Conservation (phyloP, 345 rosid species). For the Barbarea vulgaris region DNA sequence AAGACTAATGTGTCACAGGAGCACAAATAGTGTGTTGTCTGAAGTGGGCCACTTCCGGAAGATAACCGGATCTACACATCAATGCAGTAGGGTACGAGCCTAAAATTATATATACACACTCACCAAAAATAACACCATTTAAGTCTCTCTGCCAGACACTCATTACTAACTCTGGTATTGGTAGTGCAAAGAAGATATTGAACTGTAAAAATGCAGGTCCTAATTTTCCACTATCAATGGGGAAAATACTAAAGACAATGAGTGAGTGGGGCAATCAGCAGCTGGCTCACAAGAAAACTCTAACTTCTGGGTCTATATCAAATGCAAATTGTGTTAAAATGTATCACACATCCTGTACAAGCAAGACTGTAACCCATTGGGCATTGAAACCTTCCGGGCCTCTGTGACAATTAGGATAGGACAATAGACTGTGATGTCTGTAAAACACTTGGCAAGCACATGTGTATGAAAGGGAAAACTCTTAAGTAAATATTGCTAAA, state of each 20-base stretch:
- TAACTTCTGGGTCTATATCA: not conserved
- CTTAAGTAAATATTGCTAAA: constrained; percentile 17
- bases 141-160: constrained; percentile 26
- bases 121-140: constrained; percentile 19
- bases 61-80: constrained; percentile 23
- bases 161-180: constrained; percentile 24
- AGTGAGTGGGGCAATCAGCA: constrained; percentile 17
- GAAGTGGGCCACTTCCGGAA: constrained; percentile 37
- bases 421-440: constrained; percentile 39
- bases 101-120: constrained; percentile 23
- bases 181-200: constrained; percentile 9
- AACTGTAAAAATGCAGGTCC: constrained; percentile 1
- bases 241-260: constrained; percentile 22
- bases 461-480: constrained; percentile 40
- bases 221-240: constrained; percentile 6
- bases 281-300: constrained; percentile 26
- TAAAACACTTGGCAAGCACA: constrained; percentile 41
- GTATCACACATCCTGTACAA: constrained; percentile 4
- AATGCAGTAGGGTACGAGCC: constrained; percentile 41
- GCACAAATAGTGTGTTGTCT: constrained; percentile 31
- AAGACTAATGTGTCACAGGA: constrained; percentile 29
- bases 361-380: constrained; percentile 41
- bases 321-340: constrained; percentile 14
- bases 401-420: constrained; percentile 48
- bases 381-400: constrained; percentile 44